These are phyloP conservation scores for Parafenestella ontariensis DNA, from an alignment of 2,329 filamentous ascomycete species.

Conservation along the genomic window DNA sequence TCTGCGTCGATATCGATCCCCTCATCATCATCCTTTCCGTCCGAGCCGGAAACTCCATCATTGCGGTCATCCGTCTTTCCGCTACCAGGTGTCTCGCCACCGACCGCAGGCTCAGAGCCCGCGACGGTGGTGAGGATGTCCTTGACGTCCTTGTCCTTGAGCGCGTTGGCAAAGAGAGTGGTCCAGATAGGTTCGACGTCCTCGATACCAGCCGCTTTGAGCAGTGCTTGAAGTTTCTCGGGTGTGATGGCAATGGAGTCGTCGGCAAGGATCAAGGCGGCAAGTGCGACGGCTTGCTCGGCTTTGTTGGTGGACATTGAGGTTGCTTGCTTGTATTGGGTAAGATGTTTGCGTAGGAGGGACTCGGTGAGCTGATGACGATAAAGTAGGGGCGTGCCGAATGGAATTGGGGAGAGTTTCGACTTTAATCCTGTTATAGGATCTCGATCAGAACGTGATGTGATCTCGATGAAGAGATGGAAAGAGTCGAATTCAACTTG, in stretches of 20 bases:
- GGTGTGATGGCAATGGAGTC: constrained; percentile 93
- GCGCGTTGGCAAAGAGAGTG: constrained; percentile 93
- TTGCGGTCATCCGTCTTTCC: constrained; percentile 2
- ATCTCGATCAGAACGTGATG: neutral
- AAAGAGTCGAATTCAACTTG: neutral
- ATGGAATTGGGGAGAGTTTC: neutral
- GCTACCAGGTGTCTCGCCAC: constrained; percentile 2
- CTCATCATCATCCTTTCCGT: constrained; percentile 6
- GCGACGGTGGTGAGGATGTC: constrained; percentile 82
- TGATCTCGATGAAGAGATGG: neutral
- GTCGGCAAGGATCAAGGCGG: constrained; percentile 98
- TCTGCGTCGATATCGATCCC: constrained; percentile 15
- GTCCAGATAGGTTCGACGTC: constrained; percentile 99
- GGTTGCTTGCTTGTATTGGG: neutral
- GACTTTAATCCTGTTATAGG: neutral
- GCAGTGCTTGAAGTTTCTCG: constrained; percentile 92
- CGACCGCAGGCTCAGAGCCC: constrained; percentile 43
- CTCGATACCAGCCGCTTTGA: constrained; percentile 83
- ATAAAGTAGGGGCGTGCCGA: no score
- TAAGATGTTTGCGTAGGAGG: neutral
- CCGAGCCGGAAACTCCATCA: constrained; percentile 5
- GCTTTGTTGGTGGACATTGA: constrained; percentile 23
- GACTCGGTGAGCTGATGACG: no score
- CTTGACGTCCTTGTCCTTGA: constrained; percentile 90
- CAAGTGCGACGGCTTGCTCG: constrained; percentile 81